Base-by-base conservation (phyloP, 1,284 basidiomycete genomes). In the Cystobasidium slooffiae region DNA sequence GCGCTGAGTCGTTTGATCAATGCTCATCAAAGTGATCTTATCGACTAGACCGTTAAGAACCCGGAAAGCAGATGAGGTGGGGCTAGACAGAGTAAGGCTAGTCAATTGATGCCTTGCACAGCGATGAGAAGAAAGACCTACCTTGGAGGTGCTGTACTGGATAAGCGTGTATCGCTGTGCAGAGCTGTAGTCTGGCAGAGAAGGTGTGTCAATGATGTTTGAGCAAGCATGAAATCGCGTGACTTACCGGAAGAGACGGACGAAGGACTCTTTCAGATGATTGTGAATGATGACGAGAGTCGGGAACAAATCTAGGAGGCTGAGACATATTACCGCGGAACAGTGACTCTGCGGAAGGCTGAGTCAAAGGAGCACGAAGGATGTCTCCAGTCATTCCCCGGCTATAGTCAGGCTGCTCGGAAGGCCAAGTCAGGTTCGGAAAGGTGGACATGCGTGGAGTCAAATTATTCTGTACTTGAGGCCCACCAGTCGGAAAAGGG, bases 1-100 rank as follows among this genome's bases (percentile, higher is more conserved):
- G 37, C 47, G 24, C 31, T 70, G 68, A 6, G 44, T 20, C 12
- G 14, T 18, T 14, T 70, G 68, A n/a, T 70, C 56, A 47, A 18
- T 47, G 20, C 55, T 61, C 24, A 70, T 46, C 18, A 47, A 24
- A 24, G 37, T 44, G 16, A 70, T 55, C 44, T 62, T 47, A 47
- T 70, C 68, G 10, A 55, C 43, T 39, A 68, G 41, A 10, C 66
- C 24, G 41, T 58, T 46, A 1, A 68, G 51, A 1, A 55, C 66
- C 3, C 39, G 43, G 20, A 66, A n/a, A 1, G 56, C 56, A n/a
- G 39, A 41, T 18, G 56, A 41, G 1, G 37, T 59, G 20, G 56
- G 56, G n/a, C 56, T 59, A n/a, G 20, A 5, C 1, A 59, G n/a
- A 31, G 56, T 9, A 18, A 10, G 9, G 7, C 5, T 1, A 18